Base-by-base conservation (phyloP, 129 eudicot genomes). In the Lactuca sativa region DNA sequence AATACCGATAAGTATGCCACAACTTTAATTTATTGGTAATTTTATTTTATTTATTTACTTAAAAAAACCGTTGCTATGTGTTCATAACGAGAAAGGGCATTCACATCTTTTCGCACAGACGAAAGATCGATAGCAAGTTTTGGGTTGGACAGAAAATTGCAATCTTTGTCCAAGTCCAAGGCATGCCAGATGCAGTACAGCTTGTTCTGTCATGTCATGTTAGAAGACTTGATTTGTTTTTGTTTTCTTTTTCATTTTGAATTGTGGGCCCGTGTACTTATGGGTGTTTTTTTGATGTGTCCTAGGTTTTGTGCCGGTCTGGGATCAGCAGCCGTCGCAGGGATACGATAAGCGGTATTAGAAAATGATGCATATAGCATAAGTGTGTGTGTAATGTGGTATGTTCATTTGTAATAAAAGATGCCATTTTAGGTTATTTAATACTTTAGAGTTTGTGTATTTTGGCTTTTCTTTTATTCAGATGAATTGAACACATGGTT, bases 1-100 rank as follows among this genome's bases (percentile, higher is more conserved):
- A 83, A 92, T 92, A 79, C 99, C 99, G 75, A 78, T 90, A 90
- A 87, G 99, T 95, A 95, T 83, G 96, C 85, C 81, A 80, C 67
- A 77, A 59, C 77, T 76, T 83, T 84, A 30, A 61, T 48, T 7
- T 60, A 25, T 62, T 54, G 73, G 63, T 78, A 78, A 75, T 69
- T 59, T 84, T 69, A 77, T 11, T 73, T 80, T 48, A 30, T 53
- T 82, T 76, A 32, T 36, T 11, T 59, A 38, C 34, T 59, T 33
- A 0, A n/a, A 49, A 49, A 49, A 75, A 33, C 44, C 67, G 67
- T 67, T 58, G 34, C 71, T 64, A n/a, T 62, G 44, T 37, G 78
- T 40, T 64, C 44, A 15, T 32, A 43, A 5, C 7, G 9, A 9
- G 3, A 0, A 0, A 44, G 14, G 14, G 4, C 51, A 9, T 9